Evolutionary conservation across 1,284 basidiomycete genomes (phyloP), one percentile per base, ranked within the genome.

Genomic region (Fereydounia khargensis): DNA sequence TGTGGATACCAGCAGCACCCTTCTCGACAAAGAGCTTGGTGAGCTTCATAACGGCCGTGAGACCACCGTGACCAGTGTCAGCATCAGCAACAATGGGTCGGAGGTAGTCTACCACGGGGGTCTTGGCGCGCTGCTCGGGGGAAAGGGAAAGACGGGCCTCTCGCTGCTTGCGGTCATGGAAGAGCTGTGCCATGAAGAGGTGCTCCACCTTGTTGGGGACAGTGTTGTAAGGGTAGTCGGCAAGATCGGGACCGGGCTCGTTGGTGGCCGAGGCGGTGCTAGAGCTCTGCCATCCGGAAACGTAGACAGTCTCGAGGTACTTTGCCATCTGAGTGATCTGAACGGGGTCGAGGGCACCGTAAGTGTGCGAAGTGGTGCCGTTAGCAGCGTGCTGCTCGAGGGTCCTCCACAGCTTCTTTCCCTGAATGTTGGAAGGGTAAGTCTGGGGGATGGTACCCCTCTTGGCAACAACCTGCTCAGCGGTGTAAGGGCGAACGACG

Each of bases 31-130:
- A 94, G 28, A 91, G 80, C 76, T 92, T 94, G 37, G 83, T 83
- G n/a, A 94, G 82, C 80, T 96, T 97, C 89, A 98, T 92, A 39
- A 97, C 90, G 27, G 92, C 86, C 21, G 92, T 95, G 7, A 90
- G 81, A 48, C 92, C 94, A 62, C 89, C 90, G 72, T 94, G 87
- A 19, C 88, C 91, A 16, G 78, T 79, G 60, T 79, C 78, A 54
- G 77, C 78, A 53, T 79, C 78, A 31, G 78, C 78, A 33, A 78
- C 73, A 48, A 79, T 78, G 38, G 77, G 77, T 21, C 78, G 77
- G 19, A 79, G 71, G 69, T 78, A 78, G 57, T 77, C 76, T 56
- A 79, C 52, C 45, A 65, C 65, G 65, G 79, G 77, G 9, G 74
- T 76, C 46, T 77, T 74, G 58, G 56, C 47, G 24, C 75, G 76